These are phyloP conservation scores for Brassica nigra DNA, from an alignment of 345 rosid species.

Conservation along the genomic window DNA sequence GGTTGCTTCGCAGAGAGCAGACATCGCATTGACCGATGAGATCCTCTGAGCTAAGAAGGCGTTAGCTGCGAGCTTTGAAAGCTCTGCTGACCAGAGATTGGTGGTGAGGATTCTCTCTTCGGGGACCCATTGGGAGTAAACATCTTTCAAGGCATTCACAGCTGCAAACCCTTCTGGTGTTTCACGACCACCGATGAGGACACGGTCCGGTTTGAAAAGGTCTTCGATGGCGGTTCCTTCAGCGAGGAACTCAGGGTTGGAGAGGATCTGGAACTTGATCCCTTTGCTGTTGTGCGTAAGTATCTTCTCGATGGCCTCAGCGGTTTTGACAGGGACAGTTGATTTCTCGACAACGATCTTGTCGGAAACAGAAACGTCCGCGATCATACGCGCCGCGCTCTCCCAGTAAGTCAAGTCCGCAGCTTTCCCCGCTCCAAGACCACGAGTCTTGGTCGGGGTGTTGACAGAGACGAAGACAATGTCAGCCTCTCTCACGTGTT, in stretches of 20 bases:
- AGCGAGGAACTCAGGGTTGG: constrained; percentile 96
- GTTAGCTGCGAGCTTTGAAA: constrained; percentile 92
- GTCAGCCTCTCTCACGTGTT: constrained; percentile 77
- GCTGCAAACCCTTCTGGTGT: constrained; percentile 87
- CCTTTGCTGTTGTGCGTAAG: constrained; percentile 92
- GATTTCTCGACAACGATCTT: constrained; percentile 95
- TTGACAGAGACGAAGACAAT: constrained; percentile 91
- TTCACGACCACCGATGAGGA: constrained; percentile 90
- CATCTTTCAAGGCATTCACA: constrained; percentile 69
- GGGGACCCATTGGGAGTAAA: constrained; percentile 88
- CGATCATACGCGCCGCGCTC: constrained; percentile 93
- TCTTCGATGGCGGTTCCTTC: constrained; percentile 90
- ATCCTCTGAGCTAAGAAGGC: constrained; percentile 93
- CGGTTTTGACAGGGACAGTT: constrained; percentile 93
- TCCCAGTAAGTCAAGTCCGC: constrained; percentile 97
- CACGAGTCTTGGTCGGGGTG: constrained; percentile 87
- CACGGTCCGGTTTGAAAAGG: constrained; percentile 77
- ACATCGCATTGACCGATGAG: constrained; percentile 91
- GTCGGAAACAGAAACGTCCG: constrained; percentile 84
- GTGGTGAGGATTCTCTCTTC: constrained; percentile 78
- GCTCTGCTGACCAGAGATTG: constrained; percentile 96
- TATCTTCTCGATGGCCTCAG: constrained; percentile 91
- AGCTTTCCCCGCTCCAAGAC: constrained; percentile 95
- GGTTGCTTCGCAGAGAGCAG: constrained; percentile 89
- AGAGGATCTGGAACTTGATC: constrained; percentile 87